These are phyloP conservation scores for Lojkania enalia DNA, from an alignment of 2,329 filamentous ascomycete species.

Conservation along the genomic window DNA sequence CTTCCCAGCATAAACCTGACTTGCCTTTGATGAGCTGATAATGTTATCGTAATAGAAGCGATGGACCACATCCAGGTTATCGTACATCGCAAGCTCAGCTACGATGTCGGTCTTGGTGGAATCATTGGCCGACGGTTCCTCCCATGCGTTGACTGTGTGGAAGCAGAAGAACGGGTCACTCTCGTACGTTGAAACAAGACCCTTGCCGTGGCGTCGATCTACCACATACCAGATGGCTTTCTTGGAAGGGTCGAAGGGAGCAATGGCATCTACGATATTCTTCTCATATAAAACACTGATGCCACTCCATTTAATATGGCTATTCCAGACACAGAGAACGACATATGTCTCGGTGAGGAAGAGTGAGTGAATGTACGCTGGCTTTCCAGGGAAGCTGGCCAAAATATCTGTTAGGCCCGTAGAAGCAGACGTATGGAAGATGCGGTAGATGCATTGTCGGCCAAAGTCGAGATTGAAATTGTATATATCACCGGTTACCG, in stretches of 20 bases:
- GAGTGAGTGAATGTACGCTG: constrained; percentile 82
- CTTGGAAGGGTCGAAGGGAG: constrained; percentile 61
- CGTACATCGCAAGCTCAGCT: constrained; percentile 68
- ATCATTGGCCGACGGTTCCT: constrained; percentile 54
- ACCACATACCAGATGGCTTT: constrained; percentile 73
- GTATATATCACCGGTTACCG: constrained; percentile 72
- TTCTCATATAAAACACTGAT: constrained; percentile 64
- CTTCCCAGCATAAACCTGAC: constrained; percentile 20
- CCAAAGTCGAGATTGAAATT: constrained; percentile 79
- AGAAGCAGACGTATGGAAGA: constrained; percentile 67
- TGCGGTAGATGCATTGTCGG: constrained; percentile 61
- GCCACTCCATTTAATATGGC: constrained; percentile 62
- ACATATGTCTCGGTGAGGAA: constrained; percentile 73
- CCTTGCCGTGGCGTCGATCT: constrained; percentile 64
- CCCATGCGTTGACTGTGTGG: constrained; percentile 77
- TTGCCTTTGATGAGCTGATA: constrained; percentile 18
- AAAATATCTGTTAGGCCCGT: constrained; percentile 71
- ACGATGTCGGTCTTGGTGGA: constrained; percentile 57
- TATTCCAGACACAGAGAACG: constrained; percentile 72
- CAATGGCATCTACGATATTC: constrained; percentile 71
- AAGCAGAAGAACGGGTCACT: constrained; percentile 75
- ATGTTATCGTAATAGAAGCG: constrained; percentile 64
- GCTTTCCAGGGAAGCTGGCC: constrained; percentile 61
- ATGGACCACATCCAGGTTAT: constrained; percentile 66
- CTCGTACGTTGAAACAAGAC: constrained; percentile 70